Conservation (phyloP, 352 stramenopile species). For the Pythium utonaiense region DNA sequence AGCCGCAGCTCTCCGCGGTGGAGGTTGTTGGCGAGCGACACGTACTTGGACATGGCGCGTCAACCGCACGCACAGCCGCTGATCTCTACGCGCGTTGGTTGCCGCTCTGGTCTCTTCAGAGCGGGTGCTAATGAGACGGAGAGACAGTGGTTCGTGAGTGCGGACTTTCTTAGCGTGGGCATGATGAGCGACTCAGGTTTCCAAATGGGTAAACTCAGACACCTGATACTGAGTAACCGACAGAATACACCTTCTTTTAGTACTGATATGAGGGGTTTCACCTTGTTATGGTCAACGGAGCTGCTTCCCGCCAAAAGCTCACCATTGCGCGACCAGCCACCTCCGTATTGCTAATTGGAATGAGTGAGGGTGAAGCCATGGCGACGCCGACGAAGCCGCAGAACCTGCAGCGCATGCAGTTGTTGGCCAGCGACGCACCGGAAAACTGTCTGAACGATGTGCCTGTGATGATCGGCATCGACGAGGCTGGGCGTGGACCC, state of each 20-base stretch:
- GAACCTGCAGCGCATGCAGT: slow-evolving; percentile 49
- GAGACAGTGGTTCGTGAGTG: background rate
- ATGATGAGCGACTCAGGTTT: background rate
- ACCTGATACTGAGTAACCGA: slow-evolving; percentile 17
- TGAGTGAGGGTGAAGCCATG: background rate
- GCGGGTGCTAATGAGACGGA: background rate
- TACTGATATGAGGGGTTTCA: too few species aligned
- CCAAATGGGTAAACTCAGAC: slow-evolving; percentile 9
- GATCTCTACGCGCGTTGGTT: background rate
- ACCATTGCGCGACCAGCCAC: background rate
- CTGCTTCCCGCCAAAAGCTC: slow-evolving; percentile 21
- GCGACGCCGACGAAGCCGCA: background rate
- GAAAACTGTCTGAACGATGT: slow-evolving; percentile 51
- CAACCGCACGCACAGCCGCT: background rate
- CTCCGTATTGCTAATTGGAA: background rate
- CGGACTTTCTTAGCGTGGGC: background rate
- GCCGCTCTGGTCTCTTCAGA: background rate
- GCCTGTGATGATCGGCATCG: slow-evolving; percentile 91
- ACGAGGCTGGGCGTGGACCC: slow-evolving; percentile 92
- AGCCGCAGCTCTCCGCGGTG: slow-evolving; percentile 17
- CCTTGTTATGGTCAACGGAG: too few species aligned
- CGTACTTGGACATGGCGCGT: slow-evolving; percentile 8
- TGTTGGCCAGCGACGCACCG: slow-evolving; percentile 65
- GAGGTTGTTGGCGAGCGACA: slow-evolving; percentile 24
- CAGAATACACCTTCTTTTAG: slow-evolving; percentile 2